These are phyloP conservation scores for Blastobotrys ciferrii DNA, from an alignment of 1,139 yeast genomes.

Conservation along the genomic window DNA sequence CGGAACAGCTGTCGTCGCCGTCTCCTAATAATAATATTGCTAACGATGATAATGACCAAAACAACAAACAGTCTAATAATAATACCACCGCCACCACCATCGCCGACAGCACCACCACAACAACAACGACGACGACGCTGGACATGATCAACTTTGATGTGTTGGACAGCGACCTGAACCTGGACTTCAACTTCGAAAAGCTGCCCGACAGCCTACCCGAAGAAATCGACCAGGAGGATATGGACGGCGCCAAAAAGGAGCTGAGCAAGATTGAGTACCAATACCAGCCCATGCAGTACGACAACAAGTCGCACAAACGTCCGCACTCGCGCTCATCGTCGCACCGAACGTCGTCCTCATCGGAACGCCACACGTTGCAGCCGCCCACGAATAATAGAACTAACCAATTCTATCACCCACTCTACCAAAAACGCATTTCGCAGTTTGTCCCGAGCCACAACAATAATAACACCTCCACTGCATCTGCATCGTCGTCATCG, in stretches of 20 bases:
- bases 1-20: not conserved
- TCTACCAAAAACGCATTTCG: conserved; percentile 25
- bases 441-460: conserved; percentile 18
- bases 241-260: conserved; percentile 2
- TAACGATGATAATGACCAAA: conserved; percentile 1
- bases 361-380: not conserved
- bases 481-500: conserved; percentile 20
- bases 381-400: not conserved
- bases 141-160: conserved; percentile 19
- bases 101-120: not conserved
- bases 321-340: not conserved
- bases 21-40: not conserved
- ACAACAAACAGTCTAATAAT: not conserved
- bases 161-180: conserved; percentile 14
- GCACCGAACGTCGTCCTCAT: not conserved
- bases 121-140: conserved; percentile 5
- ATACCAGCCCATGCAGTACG: conserved; percentile 11
- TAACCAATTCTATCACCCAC: conserved; percentile 22
- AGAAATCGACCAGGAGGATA: conserved; percentile 9
- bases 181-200: conserved; percentile 21
- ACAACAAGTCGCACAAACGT: not conserved
- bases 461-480: conserved; percentile 18
- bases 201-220: conserved; percentile 12
- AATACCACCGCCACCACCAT: not conserved
- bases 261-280: conserved; percentile 13